Base-by-base conservation (phyloP, 2,329 filamentous ascomycete genomes). In the Fusarium miscanthi region DNA sequence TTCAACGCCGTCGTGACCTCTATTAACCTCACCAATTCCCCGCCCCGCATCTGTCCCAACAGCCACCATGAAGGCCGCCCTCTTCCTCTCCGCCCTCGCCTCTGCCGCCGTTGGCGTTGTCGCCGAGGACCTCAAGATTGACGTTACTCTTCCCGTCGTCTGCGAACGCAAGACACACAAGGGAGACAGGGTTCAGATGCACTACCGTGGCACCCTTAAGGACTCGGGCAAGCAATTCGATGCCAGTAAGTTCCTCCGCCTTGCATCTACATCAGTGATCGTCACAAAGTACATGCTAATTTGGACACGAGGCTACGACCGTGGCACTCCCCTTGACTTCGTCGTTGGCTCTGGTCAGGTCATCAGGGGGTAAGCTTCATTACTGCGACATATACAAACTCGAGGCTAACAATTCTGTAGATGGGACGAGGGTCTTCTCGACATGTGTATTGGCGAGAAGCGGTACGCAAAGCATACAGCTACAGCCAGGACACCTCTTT, bases 391-490 rank as follows among this genome's bases (percentile, higher is more conserved):
- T 30, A 66, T 63, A 49, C 53, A 49, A 61, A 52, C 46, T 60
- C 30, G 53, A 74, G 40, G 56, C 70, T 77, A 48, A 80, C 67
- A 64, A 41, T 59, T 48, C 33, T 43, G 56, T 70, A 93, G 91
- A 79, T 98, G 95, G 95, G 95, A 98, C 78, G 84, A 97, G 80
- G 95, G 95, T 54, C 88, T 98, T 42, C 77, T 96, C 59, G 93
- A 93, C 79, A 98, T 98, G 95, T 98, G 96, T 84, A 92, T 97
- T 76, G 95, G 96, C 70, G 95, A 98, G 87, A 95, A 95, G 87
- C 89, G 88, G 87, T 86, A 77, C 83, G 82, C 76, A 40, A 52
- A 65, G 19, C 40, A 46, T 60, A 46, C 56, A 48, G n/a, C 31
- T 35, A 62, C 35, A 42, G 42, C 51, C 25, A 33, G 35, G 14